Evolutionary conservation across 306 rosid genomes (phyloP).

Genomic region (Echinosophora koreensis): DNA sequence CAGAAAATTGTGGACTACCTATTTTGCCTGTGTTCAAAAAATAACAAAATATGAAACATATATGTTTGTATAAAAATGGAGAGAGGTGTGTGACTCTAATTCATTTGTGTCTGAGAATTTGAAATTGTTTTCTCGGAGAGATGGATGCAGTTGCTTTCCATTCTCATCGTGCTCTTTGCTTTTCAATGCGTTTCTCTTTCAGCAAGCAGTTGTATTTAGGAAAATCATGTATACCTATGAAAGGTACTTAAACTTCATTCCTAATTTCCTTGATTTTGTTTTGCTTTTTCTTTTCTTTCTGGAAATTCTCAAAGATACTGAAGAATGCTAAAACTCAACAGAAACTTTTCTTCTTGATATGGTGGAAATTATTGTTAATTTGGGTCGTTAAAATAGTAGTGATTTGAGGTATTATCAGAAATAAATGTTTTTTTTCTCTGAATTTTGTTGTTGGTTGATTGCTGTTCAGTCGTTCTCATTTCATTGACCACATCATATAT

Average conservation of each 20-base stretch:
- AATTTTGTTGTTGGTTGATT: neutral
- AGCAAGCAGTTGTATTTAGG: constrained; percentile 48
- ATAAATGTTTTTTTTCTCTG: neutral
- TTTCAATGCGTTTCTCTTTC: constrained; percentile 46
- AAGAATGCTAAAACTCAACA: neutral
- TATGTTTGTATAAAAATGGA: constrained; percentile 19
- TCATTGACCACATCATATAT: neutral
- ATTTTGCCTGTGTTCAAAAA: neutral
- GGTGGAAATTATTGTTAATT: neutral
- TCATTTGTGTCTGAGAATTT: constrained; percentile 17
- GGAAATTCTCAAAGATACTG: neutral
- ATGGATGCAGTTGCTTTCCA: constrained; percentile 52
- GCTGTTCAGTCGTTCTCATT: neutral
- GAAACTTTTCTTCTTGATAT: neutral
- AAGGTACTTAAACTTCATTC: constrained; percentile 46
- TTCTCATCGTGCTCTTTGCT: constrained; percentile 47
- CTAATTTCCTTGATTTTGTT: neutral
- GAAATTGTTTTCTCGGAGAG: constrained; percentile 33
- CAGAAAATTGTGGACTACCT: constrained; percentile 50
- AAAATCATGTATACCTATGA: constrained; percentile 47
- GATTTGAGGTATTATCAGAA: constrained; percentile 15
- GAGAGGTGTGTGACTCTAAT: constrained; percentile 3
- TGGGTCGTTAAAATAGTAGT: neutral
- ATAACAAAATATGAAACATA: neutral
- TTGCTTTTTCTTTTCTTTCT: neutral